A percentile compares a stretch with the other conserved stretches of the same genome.
phyloP scores from a whole-genome alignment of 2,329 filamentous ascomycete species.

The Cordyceps javanica region DNA sequence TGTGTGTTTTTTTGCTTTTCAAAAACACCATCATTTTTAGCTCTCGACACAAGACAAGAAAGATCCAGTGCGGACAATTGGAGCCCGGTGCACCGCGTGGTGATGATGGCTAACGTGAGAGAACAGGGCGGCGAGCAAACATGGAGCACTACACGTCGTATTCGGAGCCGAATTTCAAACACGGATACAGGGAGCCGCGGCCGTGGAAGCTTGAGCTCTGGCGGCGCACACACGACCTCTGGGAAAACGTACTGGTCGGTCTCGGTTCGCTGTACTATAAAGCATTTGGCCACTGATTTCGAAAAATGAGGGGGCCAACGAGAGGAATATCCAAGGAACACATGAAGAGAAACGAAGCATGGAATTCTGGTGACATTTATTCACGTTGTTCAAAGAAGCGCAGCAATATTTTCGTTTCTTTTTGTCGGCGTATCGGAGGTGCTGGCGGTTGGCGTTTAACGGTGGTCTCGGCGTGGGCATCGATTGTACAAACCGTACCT shows the following conservation, averaged over 20 bases:
- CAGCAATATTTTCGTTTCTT: no score
- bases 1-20: no score
- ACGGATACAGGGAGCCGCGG: not conserved
- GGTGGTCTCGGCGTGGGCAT: not conserved
- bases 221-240: slow-evolving; percentile 30
- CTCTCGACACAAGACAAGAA: not conserved
- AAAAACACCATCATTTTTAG: not conserved
- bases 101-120: not conserved
- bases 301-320: not conserved
- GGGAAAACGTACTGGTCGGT: slow-evolving; percentile 34
- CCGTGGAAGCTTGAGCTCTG: slow-evolving; percentile 20
- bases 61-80: not conserved
- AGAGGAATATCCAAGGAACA: no score
- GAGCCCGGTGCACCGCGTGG: not conserved
- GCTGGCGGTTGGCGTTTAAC: not conserved
- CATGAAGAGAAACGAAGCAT: no score
- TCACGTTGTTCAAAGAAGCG: no score
- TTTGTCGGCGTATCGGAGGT: not conserved
- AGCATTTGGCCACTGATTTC: slow-evolving; percentile 10
- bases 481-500: no score
- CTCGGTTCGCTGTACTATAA: slow-evolving; percentile 34
- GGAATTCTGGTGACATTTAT: not conserved
- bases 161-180: not conserved
- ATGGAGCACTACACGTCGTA: slow-evolving; percentile 7
- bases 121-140: not conserved